Conservation (phyloP, 192 early-diverging fungal genomes). For the Glomus cerebriforme region DNA sequence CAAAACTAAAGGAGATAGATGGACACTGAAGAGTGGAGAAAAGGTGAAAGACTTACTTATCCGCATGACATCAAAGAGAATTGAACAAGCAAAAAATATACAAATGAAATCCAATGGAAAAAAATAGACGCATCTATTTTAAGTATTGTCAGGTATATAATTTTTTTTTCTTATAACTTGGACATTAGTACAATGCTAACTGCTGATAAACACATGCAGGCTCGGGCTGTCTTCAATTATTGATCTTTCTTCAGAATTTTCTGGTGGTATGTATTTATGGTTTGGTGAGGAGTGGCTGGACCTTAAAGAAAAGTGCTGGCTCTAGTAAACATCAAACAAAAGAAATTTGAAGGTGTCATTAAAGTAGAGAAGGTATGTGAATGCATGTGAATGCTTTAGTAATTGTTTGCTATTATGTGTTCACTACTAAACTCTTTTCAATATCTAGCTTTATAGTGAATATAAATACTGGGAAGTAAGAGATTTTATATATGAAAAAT, state of each 20-base stretch:
- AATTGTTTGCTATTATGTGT: conserved; percentile 2
- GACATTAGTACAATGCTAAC: background rate
- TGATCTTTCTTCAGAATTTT: conserved; percentile 31
- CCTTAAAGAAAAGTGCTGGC: background rate
- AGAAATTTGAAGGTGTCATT: background rate
- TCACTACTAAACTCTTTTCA: background rate
- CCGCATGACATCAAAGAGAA: background rate
- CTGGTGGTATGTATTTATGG: conserved; percentile 23
- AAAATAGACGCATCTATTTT: background rate
- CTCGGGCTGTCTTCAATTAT: conserved; percentile 28
- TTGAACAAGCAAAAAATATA: background rate
- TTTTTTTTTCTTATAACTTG: background rate
- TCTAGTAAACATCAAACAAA: conserved; percentile 1
- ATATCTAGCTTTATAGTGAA: conserved; percentile 11
- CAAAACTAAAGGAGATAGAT: conserved; percentile 9
- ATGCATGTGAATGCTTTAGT: background rate
- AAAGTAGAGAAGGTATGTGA: background rate
- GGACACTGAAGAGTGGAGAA: conserved; percentile 19
- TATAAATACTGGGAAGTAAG: conserved; percentile 6
- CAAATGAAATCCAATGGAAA: background rate
- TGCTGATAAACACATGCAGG: background rate
- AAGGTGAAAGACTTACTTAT: conserved; percentile 10
- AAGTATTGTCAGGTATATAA: background rate
- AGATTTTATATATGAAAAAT: conserved; percentile 3
- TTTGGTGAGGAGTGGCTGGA: conserved; percentile 15